These are phyloP conservation scores for Papiliotrema fonsecae DNA, from an alignment of 1,284 basidiomycete species.

Conservation along the genomic window DNA sequence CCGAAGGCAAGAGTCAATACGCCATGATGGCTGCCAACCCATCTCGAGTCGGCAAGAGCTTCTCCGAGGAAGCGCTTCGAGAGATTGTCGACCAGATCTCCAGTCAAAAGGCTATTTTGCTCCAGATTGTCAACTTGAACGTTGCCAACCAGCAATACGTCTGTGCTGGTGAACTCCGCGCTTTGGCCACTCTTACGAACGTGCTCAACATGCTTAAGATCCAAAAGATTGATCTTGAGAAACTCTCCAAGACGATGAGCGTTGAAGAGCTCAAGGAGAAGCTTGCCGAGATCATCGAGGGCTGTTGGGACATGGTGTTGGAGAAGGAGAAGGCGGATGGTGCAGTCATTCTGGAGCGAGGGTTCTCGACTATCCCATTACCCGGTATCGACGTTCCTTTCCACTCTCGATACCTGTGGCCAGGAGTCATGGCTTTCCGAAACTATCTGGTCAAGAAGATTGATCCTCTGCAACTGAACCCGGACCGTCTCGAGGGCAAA, in stretches of 20 bases:
- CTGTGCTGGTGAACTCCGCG: constrained; percentile 90
- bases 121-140: constrained; percentile 97
- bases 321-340: constrained; percentile 73
- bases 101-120: constrained; percentile 66
- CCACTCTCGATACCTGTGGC: constrained; percentile 96
- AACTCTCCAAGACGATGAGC: constrained; percentile 57
- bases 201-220: constrained; percentile 95
- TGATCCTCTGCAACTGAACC: constrained; percentile 81
- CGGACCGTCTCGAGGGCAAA: constrained; percentile 84
- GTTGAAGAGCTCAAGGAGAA: constrained; percentile 48
- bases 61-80: constrained; percentile 80
- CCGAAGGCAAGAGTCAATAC: constrained; percentile 88
- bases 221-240: constrained; percentile 92
- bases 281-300: constrained; percentile 86
- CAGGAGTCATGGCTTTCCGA: constrained; percentile 75
- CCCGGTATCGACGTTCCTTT: constrained; percentile 99
- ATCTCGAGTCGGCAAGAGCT: constrained; percentile 85
- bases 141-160: constrained; percentile 82
- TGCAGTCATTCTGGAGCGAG: constrained; percentile 89
- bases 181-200: constrained; percentile 88
- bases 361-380: constrained; percentile 91
- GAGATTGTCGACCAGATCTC: constrained; percentile 92
- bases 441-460: constrained; percentile 96
- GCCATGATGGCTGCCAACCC: constrained; percentile 99
- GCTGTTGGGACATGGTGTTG: constrained; percentile 67